Evolutionary conservation across 2,329 filamentous ascomycete species (phyloP).

Genomic region (Fusarium longipes): DNA sequence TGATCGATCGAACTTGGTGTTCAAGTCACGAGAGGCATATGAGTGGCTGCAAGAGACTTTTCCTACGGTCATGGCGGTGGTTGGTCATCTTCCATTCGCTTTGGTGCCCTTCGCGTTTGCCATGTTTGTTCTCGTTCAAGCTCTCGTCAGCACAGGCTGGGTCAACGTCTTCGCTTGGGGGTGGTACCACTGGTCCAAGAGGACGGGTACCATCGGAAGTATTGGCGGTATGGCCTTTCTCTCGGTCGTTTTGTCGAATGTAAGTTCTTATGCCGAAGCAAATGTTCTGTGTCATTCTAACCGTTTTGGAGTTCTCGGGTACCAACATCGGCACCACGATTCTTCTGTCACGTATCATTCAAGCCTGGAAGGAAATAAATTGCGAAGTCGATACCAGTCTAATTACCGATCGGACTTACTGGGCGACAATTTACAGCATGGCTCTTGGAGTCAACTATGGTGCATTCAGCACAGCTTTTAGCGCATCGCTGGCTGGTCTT

Average conservation of each 20-base stretch:
- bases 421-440: constrained; percentile 80
- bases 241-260: constrained; percentile 77
- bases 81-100: constrained; percentile 73
- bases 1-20: constrained; percentile 62
- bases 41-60: constrained; percentile 77
- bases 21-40: constrained; percentile 57
- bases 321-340: constrained; percentile 83
- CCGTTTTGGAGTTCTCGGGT: constrained; percentile 70
- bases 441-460: constrained; percentile 80
- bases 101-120: constrained; percentile 77
- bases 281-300: not conserved
- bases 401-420: constrained; percentile 74
- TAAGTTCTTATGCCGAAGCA: constrained; percentile 55
- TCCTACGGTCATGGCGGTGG: constrained; percentile 73
- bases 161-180: constrained; percentile 77
- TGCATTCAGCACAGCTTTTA: constrained; percentile 78
- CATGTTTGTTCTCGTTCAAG: constrained; percentile 82
- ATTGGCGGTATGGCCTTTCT: constrained; percentile 80
- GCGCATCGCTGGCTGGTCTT: constrained; percentile 76
- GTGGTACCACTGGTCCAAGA: constrained; percentile 78
- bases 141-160: constrained; percentile 79
- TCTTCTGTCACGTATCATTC: constrained; percentile 75
- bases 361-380: constrained; percentile 74
- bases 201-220: constrained; percentile 74
- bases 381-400: constrained; percentile 51